Base-by-base conservation (phyloP, 257 asterid species). In the Primulina huaijiensis region DNA sequence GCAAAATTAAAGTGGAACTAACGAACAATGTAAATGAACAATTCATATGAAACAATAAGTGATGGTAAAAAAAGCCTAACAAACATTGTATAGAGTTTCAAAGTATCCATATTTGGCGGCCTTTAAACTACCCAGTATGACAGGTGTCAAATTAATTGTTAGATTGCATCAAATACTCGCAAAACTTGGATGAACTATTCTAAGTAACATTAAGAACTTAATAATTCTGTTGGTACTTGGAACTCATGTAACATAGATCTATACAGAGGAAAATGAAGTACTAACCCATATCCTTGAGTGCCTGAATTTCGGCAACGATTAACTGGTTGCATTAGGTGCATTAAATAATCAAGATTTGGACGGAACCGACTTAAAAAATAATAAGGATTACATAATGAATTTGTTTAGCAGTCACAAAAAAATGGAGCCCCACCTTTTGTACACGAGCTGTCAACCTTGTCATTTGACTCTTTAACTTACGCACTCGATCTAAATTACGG, bases 381-480 rank as follows among this genome's bases (percentile, higher is more conserved):
- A 60, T 56, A 35, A 66, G 31, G 30, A 31, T 29, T 8, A 50
- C 17, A 1, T 38, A 60, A 37, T 23, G 55, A 35, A 69, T 57
- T 37, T 58, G 16, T 46, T 53, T 61, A 50, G 52, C 4, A 53
- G 20, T 25, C 52, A 27, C 25, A 8, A 55, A 58, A 62, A 73
- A 63, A 17, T 7, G 5, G 40, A 62, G 20, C 20, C 23, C 20
- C 74, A 92, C 98, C 96, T 92, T 93, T 76, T 93, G 98, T 29
- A 93, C 98, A 21, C 97, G 97, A 64, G 88, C 95, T 71, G 97
- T 92, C 83, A 92, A 77, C 82, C 98, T 82, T 67, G 96, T 92
- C 97, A 92, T 92, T 75, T 89, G 96, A 87, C 96, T 87, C 87
- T 92, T 92, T 35, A 90, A 69, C 72, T 88, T 92, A 58, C 96